Conservation (phyloP, 1,284 basidiomycete genomes). For the Pascua sp. region DNA sequence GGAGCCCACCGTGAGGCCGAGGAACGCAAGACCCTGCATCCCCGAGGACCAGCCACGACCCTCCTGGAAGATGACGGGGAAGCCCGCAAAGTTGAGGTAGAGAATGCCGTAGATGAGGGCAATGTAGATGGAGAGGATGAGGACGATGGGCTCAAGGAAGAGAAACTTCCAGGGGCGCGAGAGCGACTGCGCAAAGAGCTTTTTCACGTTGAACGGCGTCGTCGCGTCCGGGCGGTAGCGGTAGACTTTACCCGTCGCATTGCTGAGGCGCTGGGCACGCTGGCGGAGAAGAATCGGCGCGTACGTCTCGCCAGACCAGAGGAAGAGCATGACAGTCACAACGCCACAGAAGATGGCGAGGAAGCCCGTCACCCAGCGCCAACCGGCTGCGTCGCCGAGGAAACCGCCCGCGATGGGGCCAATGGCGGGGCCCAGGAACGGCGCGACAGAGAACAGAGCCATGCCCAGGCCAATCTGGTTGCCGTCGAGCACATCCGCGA, state of each 20-base stretch:
- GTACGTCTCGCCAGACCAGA: slow-evolving; percentile 51
- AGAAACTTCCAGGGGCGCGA: slow-evolving; percentile 53
- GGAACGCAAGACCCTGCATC: slow-evolving; percentile 62
- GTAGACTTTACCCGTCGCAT: slow-evolving; percentile 49
- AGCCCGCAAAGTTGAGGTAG: slow-evolving; percentile 45
- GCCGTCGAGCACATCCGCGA: slow-evolving; percentile 43
- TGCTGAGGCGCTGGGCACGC: slow-evolving; percentile 43
- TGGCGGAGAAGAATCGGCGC: slow-evolving; percentile 49
- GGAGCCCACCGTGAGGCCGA: slow-evolving; percentile 64
- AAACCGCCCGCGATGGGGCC: slow-evolving; percentile 46
- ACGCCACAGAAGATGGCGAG: slow-evolving; percentile 54
- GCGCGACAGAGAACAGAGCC: slow-evolving; percentile 20
- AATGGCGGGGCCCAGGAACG: slow-evolving; percentile 21
- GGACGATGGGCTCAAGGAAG: slow-evolving; percentile 52
- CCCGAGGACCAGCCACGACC: slow-evolving; percentile 61
- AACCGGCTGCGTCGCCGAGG: slow-evolving; percentile 44
- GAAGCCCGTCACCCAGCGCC: slow-evolving; percentile 63
- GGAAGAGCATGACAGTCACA: slow-evolving; percentile 18
- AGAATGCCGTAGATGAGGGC: slow-evolving; percentile 55
- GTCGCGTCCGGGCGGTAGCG: slow-evolving; percentile 52
- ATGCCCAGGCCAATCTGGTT: slow-evolving; percentile 42
- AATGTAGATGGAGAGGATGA: slow-evolving; percentile 55
- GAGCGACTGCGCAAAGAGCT: slow-evolving; percentile 47
- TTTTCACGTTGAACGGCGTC: slow-evolving; percentile 33
- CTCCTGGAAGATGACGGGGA: slow-evolving; percentile 61